phyloP scores from a whole-genome alignment of 1,284 basidiomycete genomes.

The Fomitiporia mediterranea region DNA sequence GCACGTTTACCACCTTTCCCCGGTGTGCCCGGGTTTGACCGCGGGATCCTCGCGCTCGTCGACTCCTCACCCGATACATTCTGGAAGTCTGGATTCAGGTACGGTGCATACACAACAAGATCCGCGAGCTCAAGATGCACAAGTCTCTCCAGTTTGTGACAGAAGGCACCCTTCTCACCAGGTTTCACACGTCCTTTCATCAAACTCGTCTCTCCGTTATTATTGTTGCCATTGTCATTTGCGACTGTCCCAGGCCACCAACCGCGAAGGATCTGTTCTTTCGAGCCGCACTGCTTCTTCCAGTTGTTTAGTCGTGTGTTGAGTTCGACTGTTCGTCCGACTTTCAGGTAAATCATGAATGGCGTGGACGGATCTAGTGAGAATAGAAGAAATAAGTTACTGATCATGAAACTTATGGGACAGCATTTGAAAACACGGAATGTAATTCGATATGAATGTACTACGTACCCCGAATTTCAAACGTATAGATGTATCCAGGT shows the following conservation, averaged over 20 bases:
- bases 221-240: no score
- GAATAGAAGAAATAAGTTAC: not conserved
- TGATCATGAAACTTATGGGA: not conserved
- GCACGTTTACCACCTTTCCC: not conserved
- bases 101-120: conserved; percentile 50
- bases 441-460: no score
- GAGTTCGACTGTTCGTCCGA: conserved; percentile 47
- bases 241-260: conserved; percentile 45
- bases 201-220: conserved; percentile 29
- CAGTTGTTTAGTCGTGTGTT: conserved; percentile 60
- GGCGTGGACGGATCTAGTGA: conserved; percentile 30
- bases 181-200: conserved; percentile 45
- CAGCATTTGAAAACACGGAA: no score
- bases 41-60: not conserved
- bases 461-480: conserved; percentile 61
- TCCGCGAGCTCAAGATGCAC: conserved; percentile 75
- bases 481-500: conserved; percentile 72
- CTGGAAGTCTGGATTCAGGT: conserved; percentile 49
- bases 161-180: conserved; percentile 46
- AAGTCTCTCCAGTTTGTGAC: conserved; percentile 55
- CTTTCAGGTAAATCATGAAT: conserved; percentile 42
- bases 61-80: conserved; percentile 23
- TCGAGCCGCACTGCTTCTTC: conserved; percentile 60
- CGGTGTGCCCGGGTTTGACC: conserved; percentile 6
- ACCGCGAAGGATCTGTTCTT: conserved; percentile 45